phyloP scores from a whole-genome alignment of 2,329 filamentous ascomycete species.

The Fusarium domesticum region DNA sequence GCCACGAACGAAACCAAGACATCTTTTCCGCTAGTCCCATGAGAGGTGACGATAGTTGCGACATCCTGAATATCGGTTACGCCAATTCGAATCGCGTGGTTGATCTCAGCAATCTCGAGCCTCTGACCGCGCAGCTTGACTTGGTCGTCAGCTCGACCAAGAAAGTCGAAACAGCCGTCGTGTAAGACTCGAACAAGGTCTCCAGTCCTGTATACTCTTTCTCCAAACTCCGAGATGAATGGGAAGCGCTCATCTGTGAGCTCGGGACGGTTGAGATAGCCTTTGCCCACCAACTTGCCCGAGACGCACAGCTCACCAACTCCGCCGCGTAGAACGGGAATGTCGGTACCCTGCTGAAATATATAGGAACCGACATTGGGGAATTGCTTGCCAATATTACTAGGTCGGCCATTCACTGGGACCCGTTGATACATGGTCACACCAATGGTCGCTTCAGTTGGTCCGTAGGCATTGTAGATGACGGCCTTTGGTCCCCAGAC shows the following conservation, averaged over 20 bases:
- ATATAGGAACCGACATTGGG: slow-evolving; percentile 85
- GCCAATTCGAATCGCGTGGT: slow-evolving; percentile 69
- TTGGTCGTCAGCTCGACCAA: slow-evolving; percentile 86
- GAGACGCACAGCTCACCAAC: slow-evolving; percentile 88
- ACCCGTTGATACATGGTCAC: slow-evolving; percentile 87
- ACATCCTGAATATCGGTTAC: slow-evolving; percentile 62
- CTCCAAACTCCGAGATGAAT: slow-evolving; percentile 51
- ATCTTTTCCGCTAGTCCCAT: slow-evolving; percentile 71
- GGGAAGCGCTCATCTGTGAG: slow-evolving; percentile 77
- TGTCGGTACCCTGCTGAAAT: slow-evolving; percentile 64
- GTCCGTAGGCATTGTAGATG: slow-evolving; percentile 91
- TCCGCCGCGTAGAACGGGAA: slow-evolving; percentile 71
- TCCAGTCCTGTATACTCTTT: slow-evolving; percentile 79
- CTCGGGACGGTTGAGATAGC: slow-evolving; percentile 78
- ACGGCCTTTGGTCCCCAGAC: slow-evolving; percentile 75
- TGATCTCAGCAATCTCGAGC: slow-evolving; percentile 88
- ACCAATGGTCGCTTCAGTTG: slow-evolving; percentile 89
- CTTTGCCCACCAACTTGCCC: slow-evolving; percentile 82
- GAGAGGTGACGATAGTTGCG: slow-evolving; percentile 70
- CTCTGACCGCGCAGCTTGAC: slow-evolving; percentile 88
- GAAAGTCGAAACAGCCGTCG: slow-evolving; percentile 80
- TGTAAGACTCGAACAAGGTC: slow-evolving; percentile 80
- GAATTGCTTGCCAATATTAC: slow-evolving; percentile 86
- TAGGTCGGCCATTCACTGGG: slow-evolving; percentile 70
- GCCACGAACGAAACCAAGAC: slow-evolving; percentile 75